A percentile compares a stretch with the other conserved stretches of the same genome.
These are phyloP conservation scores for Xylaria sp. DNA, from an alignment of 495 filamentous ascomycete genomes.

Conservation along the genomic window DNA sequence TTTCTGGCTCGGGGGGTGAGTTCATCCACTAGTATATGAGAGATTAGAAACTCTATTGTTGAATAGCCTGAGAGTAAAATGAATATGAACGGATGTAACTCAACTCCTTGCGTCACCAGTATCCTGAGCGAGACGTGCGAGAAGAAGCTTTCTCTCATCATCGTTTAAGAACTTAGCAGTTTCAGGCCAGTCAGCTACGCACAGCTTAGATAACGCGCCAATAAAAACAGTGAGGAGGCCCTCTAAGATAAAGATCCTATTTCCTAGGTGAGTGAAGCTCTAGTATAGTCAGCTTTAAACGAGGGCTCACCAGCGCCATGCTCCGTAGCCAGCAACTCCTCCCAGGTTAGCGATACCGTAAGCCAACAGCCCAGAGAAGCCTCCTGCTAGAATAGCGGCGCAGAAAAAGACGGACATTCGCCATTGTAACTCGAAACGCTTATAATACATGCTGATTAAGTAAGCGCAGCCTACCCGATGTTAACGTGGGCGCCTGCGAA, in stretches of 20 bases:
- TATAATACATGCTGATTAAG: constrained; percentile 50
- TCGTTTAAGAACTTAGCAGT: constrained; percentile 4
- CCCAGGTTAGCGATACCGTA: constrained; percentile 69
- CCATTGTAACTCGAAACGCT: constrained; percentile 63
- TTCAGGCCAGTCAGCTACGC: constrained; percentile 20
- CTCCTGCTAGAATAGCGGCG: constrained; percentile 64
- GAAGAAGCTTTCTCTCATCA: constrained; percentile 10
- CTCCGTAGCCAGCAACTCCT: constrained; percentile 56
- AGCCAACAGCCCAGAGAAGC: constrained; percentile 73
- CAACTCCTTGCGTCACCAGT: constrained; percentile 15
- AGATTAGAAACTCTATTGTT: constrained; percentile 10
- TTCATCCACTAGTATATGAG: constrained; percentile 62
- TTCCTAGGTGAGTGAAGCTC: neutral
- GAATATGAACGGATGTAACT: neutral
- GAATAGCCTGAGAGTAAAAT: neutral
- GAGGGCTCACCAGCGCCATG: constrained; percentile 32
- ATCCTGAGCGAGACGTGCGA: constrained; percentile 20
- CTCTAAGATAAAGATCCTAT: constrained; percentile 77
- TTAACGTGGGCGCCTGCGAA: neutral
- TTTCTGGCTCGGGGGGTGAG: constrained; percentile 74
- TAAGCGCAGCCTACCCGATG: constrained; percentile 47
- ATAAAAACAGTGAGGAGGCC: constrained; percentile 50
- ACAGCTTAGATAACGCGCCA: constrained; percentile 25
- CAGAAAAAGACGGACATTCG: constrained; percentile 67
- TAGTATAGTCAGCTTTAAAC: neutral